phyloP scores from a whole-genome alignment of 352 stramenopile species.

The Phytophthora hibernalis region DNA sequence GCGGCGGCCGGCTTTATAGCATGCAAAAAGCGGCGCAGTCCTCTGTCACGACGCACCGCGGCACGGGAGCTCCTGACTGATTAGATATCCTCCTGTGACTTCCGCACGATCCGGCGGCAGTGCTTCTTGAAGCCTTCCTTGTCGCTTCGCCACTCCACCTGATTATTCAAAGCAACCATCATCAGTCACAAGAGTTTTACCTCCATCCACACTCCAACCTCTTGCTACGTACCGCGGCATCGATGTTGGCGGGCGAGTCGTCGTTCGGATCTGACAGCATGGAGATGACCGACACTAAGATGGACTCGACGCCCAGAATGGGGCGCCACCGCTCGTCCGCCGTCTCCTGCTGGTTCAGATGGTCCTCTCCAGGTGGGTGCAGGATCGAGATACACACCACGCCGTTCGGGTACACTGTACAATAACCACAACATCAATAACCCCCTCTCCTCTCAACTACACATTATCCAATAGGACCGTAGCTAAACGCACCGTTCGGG shows the following conservation, averaged over 20 bases:
- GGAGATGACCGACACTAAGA: conserved; percentile 97
- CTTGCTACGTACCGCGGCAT: conserved; percentile 93
- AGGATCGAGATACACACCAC: conserved; percentile 99
- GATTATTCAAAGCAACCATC: conserved; percentile 15
- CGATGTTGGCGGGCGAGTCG: conserved; percentile 99
- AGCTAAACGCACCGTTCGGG: conserved; percentile 91
- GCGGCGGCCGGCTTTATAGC: conserved; percentile 35
- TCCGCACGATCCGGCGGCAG: conserved; percentile 90
- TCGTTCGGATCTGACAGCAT: conserved; percentile 99
- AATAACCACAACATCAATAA: conserved; percentile 13
- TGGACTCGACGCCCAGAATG: conserved; percentile 97
- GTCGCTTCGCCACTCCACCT: conserved; percentile 93
- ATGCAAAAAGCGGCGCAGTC: conserved; percentile 5
- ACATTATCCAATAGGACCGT: background rate
- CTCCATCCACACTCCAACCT: background rate
- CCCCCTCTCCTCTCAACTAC: background rate
- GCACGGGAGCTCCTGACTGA: conserved; percentile 19
- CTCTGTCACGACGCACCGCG: background rate
- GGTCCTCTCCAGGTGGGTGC: conserved; percentile 98
- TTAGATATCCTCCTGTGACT: conserved; percentile 95
- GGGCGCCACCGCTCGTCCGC: conserved; percentile 98
- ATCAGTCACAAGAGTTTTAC: background rate
- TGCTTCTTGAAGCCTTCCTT: conserved; percentile 94
- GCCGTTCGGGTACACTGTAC: conserved; percentile 96
- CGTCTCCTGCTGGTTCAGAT: conserved; percentile 97